Conservation (phyloP, 1,139 yeast genomes). For the Debaryomyces coudertii region DNA sequence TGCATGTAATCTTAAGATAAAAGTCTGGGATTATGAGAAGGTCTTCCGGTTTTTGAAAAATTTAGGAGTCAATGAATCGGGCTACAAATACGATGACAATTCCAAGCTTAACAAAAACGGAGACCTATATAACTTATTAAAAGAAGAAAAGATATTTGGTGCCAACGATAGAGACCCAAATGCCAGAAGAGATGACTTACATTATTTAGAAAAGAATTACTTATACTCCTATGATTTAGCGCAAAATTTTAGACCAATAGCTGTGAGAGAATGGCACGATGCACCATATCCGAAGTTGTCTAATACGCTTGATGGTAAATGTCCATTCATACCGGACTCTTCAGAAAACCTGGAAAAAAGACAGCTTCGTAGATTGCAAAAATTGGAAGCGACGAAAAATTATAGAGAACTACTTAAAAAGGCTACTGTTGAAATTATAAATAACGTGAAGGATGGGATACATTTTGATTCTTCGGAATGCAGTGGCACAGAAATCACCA, state of each 20-base stretch:
- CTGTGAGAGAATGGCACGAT: constrained; percentile 76
- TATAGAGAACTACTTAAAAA: constrained; percentile 42
- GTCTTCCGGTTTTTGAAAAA: constrained; percentile 78
- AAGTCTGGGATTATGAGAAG: constrained; percentile 89
- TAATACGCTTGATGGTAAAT: constrained; percentile 63
- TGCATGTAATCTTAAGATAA: constrained; percentile 63
- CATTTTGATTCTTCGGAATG: constrained; percentile 22
- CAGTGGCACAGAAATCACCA: constrained; percentile 33
- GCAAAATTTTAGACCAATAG: constrained; percentile 79
- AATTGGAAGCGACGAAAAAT: constrained; percentile 44
- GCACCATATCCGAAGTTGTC: constrained; percentile 48
- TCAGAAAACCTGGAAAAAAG: constrained; percentile 44
- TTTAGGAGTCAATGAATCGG: constrained; percentile 51
- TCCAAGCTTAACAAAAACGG: constrained; percentile 19
- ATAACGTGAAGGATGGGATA: constrained; percentile 28
- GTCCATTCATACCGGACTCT: constrained; percentile 66
- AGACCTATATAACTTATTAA: constrained; percentile 66
- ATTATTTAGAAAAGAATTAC: constrained; percentile 70
- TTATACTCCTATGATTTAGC: constrained; percentile 80
- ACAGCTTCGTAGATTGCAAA: constrained; percentile 39
- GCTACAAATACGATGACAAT: constrained; percentile 17
- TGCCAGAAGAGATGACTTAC: constrained; percentile 81
- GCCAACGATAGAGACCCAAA: constrained; percentile 88
- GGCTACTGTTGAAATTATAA: constrained; percentile 39
- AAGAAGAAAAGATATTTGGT: constrained; percentile 84